A percentile compares a stretch with the other conserved stretches of the same genome.
Evolutionary conservation across 306 rosid species (phyloP).

Genomic region (Citrullus colocynthis): DNA sequence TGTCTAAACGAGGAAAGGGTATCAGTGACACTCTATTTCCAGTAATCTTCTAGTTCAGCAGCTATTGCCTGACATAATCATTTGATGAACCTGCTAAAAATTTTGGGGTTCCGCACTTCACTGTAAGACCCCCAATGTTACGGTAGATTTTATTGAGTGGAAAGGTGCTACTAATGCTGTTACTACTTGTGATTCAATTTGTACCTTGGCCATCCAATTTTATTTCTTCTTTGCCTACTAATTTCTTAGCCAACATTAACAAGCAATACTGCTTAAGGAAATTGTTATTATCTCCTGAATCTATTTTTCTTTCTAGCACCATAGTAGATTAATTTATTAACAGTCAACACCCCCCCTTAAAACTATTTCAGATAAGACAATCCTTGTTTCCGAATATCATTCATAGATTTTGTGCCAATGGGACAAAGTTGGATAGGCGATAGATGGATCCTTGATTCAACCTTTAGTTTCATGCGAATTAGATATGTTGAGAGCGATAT

Average conservation of each 20-base stretch:
- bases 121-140: background rate
- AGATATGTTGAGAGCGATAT: constrained; percentile 17
- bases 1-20: background rate
- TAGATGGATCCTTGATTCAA: constrained; percentile 56
- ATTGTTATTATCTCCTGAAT: background rate
- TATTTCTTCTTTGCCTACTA: background rate
- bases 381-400: constrained; percentile 46
- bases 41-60: too few relatives aligned
- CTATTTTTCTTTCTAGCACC: background rate
- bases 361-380: constrained; percentile 35
- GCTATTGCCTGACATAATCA: too few relatives aligned
- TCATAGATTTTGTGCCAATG: constrained; percentile 46
- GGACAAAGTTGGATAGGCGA: constrained; percentile 57
- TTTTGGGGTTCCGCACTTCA: background rate
- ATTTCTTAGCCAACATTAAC: background rate
- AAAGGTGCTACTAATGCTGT: background rate
- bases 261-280: background rate
- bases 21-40: too few relatives aligned
- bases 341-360: background rate
- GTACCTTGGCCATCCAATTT: background rate
- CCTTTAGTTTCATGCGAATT: constrained; percentile 56
- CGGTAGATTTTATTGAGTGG: background rate
- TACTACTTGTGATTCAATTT: background rate
- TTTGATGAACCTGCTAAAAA: too few relatives aligned
- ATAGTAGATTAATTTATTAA: background rate